phyloP scores from a whole-genome alignment of 2,329 filamentous ascomycete species.

The Orbilia oligospora region DNA sequence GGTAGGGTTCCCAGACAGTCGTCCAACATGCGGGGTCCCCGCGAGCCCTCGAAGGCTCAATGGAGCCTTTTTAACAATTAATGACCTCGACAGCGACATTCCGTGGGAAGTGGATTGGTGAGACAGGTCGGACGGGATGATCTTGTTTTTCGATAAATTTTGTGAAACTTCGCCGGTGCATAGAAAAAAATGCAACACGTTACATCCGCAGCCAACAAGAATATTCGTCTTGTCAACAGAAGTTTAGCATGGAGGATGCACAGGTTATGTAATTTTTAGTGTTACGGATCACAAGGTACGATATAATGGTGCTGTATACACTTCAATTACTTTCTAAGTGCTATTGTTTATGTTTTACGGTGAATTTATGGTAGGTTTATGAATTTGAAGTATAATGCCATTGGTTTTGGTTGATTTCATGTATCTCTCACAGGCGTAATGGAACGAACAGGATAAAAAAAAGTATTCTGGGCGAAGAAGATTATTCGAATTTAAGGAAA shows the following conservation, averaged over 20 bases:
- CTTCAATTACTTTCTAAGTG: no score
- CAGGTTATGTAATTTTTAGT: background rate
- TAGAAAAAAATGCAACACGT: constrained; percentile 52
- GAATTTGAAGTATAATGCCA: background rate
- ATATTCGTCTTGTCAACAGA: background rate
- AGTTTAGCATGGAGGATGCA: background rate
- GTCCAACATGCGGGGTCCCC: constrained; percentile 7
- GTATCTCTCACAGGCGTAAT: constrained; percentile 33
- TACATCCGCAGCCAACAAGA: constrained; percentile 3
- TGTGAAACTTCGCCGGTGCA: constrained; percentile 36
- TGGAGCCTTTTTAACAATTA: constrained; percentile 24
- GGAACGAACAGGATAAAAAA: constrained; percentile 6
- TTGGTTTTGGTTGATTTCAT: constrained; percentile 21
- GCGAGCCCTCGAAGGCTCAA: constrained; percentile 28
- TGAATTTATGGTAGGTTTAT: background rate
- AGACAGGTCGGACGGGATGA: background rate
- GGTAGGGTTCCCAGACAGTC: constrained; percentile 9
- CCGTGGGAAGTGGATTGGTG: constrained; percentile 1
- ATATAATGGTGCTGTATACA: no score
- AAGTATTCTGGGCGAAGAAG: constrained; percentile 12
- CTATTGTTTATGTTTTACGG: background rate
- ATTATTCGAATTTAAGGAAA: constrained; percentile 49
- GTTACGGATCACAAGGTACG: background rate
- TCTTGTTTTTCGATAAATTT: constrained; percentile 30
- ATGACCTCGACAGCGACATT: constrained; percentile 54